Evolutionary conservation across 2,329 filamentous ascomycete species (phyloP).

Genomic region (Botryotinia calthae): DNA sequence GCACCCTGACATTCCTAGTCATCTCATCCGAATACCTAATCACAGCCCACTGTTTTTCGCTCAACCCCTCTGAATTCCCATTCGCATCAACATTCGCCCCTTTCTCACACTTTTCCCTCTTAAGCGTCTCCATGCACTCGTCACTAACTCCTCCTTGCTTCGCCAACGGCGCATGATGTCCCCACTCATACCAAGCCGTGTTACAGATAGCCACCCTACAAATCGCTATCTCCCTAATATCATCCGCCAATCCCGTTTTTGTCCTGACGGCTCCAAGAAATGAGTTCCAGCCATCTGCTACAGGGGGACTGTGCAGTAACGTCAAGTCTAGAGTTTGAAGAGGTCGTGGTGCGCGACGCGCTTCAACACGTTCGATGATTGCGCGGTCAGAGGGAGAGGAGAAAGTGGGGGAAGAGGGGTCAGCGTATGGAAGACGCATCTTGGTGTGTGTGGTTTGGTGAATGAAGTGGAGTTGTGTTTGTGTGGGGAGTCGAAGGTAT

Average conservation of each 20-base stretch:
- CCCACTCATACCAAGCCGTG: conserved; percentile 82
- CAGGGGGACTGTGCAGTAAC: conserved; percentile 68
- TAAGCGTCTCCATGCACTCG: conserved; percentile 33
- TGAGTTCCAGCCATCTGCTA: conserved; percentile 74
- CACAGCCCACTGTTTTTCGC: conserved; percentile 63
- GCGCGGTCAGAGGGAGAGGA: conserved; percentile 48
- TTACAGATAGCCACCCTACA: conserved; percentile 79
- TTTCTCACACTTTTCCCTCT: conserved; percentile 11
- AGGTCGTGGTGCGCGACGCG: conserved; percentile 65
- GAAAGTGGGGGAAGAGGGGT: conserved; percentile 47
- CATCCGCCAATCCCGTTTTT: conserved; percentile 48
- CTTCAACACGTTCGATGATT: conserved; percentile 62
- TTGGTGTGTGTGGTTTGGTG: conserved; percentile 15
- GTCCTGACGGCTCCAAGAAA: conserved; percentile 65
- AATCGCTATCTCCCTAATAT: conserved; percentile 74
- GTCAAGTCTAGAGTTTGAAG: conserved; percentile 74
- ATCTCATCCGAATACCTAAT: conserved; percentile 78
- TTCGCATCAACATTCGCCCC: conserved; percentile 35
- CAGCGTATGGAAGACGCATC: conserved; percentile 68
- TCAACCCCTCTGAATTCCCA: conserved; percentile 44
- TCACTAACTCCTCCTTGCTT: conserved; percentile 35
- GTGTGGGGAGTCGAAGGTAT: not conserved
- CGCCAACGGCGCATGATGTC: conserved; percentile 66
- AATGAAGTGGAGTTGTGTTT: not conserved
- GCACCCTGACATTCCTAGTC: conserved; percentile 70